phyloP scores from a whole-genome alignment of 768 basidiomycete genomes.

The Agaricus sinodeliciosus region DNA sequence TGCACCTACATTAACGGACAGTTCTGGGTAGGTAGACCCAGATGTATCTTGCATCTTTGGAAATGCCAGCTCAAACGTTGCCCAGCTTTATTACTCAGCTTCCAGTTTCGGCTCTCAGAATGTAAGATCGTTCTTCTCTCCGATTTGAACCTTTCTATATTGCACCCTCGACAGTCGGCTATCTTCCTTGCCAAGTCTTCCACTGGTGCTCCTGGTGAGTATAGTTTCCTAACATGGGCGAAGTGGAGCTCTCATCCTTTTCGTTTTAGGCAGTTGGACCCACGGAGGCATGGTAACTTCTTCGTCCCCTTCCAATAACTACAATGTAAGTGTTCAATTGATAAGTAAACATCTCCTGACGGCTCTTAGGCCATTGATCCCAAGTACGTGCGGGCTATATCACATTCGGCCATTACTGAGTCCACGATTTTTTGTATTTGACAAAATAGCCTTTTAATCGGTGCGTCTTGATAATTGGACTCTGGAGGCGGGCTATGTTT shows the following conservation, averaged over 20 bases:
- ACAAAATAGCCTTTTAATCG: constrained; percentile 23
- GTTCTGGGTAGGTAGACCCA: constrained; percentile 19
- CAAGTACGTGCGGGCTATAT: constrained; percentile 26
- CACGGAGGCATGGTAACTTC: constrained; percentile 43
- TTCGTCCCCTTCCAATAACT: constrained; percentile 29
- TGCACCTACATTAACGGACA: constrained; percentile 25
- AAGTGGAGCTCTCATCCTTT: neutral
- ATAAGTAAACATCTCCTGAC: neutral
- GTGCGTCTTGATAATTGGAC: constrained; percentile 11
- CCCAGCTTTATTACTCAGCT: constrained; percentile 47
- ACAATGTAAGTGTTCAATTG: constrained; percentile 28
- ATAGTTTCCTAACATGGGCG: neutral
- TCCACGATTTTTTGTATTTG: neutral
- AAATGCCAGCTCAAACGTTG: neutral
- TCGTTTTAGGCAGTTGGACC: constrained; percentile 29
- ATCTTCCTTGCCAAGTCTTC: constrained; percentile 49
- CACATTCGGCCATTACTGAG: neutral
- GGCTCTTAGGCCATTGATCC: constrained; percentile 42
- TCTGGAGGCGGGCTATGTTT: neutral
- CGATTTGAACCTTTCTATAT: neutral
- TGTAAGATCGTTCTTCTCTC: constrained; percentile 16
- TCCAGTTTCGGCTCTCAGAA: constrained; percentile 49
- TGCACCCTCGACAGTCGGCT: constrained; percentile 29
- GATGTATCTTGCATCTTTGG: neutral
- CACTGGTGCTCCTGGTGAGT: constrained; percentile 35